Evolutionary conservation across 352 stramenopile genomes (phyloP).

Genomic region (Pseudoperonospora humuli): DNA sequence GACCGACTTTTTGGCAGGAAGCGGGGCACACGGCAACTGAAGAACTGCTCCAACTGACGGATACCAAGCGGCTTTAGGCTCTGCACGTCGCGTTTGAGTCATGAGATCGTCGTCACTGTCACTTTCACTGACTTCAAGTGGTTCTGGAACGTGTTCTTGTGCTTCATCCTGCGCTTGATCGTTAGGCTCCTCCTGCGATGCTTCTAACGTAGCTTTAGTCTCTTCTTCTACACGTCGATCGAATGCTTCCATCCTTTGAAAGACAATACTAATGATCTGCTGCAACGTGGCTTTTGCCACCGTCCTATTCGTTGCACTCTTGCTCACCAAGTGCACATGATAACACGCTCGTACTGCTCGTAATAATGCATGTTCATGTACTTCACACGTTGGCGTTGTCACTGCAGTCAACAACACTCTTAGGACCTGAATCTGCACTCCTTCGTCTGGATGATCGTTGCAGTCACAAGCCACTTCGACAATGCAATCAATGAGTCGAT

Average conservation of each 20-base stretch:
- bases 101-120: slow-evolving; percentile 17
- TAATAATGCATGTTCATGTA: slow-evolving; percentile 91
- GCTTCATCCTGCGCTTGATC: slow-evolving; percentile 7
- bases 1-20: background rate
- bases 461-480: slow-evolving; percentile 87
- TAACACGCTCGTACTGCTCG: slow-evolving; percentile 93
- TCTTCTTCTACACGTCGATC: slow-evolving; percentile 69
- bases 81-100: slow-evolving; percentile 8
- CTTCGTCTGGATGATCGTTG: slow-evolving; percentile 86
- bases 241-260: slow-evolving; percentile 94
- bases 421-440: slow-evolving; percentile 90
- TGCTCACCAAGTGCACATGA: slow-evolving; percentile 92
- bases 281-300: slow-evolving; percentile 96
- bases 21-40: slow-evolving; percentile 7
- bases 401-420: slow-evolving; percentile 88
- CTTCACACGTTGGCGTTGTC: slow-evolving; percentile 83
- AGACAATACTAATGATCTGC: slow-evolving; percentile 95
- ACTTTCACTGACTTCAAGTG: slow-evolving; percentile 11
- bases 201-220: slow-evolving; percentile 45
- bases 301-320: slow-evolving; percentile 91
- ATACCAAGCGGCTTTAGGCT: slow-evolving; percentile 26
- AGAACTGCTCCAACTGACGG: slow-evolving; percentile 37
- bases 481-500: slow-evolving; percentile 82
- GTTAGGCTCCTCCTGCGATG: slow-evolving; percentile 16
- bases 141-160: too few species aligned